Evolutionary conservation across 1,284 basidiomycete species (phyloP), one percentile per base, ranked within the genome.

Genomic region (Baeospora myosura): DNA sequence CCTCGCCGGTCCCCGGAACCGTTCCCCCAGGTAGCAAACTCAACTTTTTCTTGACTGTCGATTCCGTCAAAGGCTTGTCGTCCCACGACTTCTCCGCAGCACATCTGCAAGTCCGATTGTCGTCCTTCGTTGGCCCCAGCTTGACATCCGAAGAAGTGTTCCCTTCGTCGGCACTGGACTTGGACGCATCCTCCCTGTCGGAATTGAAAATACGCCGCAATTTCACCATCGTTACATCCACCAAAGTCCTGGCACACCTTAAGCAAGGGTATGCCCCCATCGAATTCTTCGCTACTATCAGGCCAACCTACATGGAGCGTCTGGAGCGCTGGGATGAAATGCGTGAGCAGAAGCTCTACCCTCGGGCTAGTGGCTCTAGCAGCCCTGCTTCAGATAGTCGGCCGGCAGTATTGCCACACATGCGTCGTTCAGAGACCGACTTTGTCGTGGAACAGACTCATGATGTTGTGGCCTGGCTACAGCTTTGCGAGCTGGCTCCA

Each of bases 241-340:
- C 78, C 14, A 88, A 84, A 57, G 80, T 89, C 17, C 60, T 88
- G 29, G 68, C 65, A n/a, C 78, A 91, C 58, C 62, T 95, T 18
- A 72, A 76, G 18, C 69, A 77, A 46, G 81, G 81, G 8, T 89
- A 90, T 57, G 88, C 83, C 1, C 81, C 83, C 0, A 74, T 97
- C 54, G 88, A 94, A 55, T 88, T 96, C 60, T 96, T 92, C 49
- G 92, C 88, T 5, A 72, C 81, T 5, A 71, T 86, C 32, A 81
- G 77, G 40, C 74, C 86, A 4, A 85, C 81, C 10, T 96, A 94
- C 60, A 62, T 97, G 44, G 85, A 89, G 50, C 78, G 89, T 6
- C 67, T 96, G 61, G 89, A 94, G 55, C 75, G 88, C 33, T 96
- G 90, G 88, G 92, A 95, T 55, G 86, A 91, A 56, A 72, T 89